phyloP scores from a whole-genome alignment of 2,329 filamentous ascomycete genomes.

The Thermothelomyces thermophilus region DNA sequence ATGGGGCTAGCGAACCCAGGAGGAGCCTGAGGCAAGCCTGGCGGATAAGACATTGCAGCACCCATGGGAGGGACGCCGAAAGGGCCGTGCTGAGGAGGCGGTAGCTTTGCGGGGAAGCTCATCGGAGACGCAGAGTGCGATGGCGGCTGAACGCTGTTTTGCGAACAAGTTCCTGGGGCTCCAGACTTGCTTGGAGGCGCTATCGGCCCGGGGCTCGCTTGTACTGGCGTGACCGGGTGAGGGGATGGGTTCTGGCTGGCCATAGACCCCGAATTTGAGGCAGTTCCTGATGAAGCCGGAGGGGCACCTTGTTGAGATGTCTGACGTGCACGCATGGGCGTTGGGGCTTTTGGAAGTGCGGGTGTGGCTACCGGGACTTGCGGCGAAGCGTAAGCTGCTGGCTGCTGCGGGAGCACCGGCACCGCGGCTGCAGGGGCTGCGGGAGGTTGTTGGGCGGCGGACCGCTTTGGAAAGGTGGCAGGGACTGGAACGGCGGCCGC shows the following conservation, averaged over 20 bases:
- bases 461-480: conserved; percentile 35
- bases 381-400: conserved; percentile 64
- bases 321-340: conserved; percentile 69
- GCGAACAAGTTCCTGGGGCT: conserved; percentile 34
- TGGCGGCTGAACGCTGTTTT: conserved; percentile 20
- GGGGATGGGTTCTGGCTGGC: conserved; percentile 54
- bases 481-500: conserved; percentile 30
- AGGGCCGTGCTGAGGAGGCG: conserved; percentile 36
- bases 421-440: conserved; percentile 35
- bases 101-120: conserved; percentile 45
- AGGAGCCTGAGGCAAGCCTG: conserved; percentile 32
- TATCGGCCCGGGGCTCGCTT: conserved; percentile 58
- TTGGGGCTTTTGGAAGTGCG: conserved; percentile 72
- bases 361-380: conserved; percentile 75
- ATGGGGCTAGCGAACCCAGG: conserved; percentile 53
- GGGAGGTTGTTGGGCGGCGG: conserved; percentile 37
- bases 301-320: conserved; percentile 72
- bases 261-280: conserved; percentile 54
- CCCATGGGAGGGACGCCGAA: conserved; percentile 51
- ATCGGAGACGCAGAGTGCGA: conserved; percentile 59
- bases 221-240: conserved; percentile 55
- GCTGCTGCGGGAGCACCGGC: conserved; percentile 53
- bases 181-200: conserved; percentile 56
- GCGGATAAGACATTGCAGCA: conserved; percentile 45
- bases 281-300: conserved; percentile 57